These are phyloP conservation scores for Boletus rufocinnamomeus DNA, from an alignment of 768 basidiomycete genomes.

Conservation along the genomic window DNA sequence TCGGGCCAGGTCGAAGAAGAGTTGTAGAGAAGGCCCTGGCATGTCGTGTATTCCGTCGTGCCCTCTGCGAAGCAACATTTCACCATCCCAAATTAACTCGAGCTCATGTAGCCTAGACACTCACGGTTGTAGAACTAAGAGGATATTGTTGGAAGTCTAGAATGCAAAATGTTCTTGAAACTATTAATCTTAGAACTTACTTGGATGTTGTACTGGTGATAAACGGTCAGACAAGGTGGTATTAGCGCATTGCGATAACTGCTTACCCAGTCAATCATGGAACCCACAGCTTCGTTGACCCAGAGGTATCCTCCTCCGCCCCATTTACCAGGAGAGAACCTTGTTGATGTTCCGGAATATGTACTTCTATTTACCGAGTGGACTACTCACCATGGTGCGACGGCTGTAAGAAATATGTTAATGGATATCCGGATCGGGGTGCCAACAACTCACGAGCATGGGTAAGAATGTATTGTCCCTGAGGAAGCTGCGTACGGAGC, in stretches of 20 bases:
- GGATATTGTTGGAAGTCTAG: neutral
- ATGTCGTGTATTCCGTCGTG: slow-evolving; percentile 38
- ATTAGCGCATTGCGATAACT: neutral
- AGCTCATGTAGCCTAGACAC: neutral
- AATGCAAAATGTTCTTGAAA: neutral
- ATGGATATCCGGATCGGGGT: neutral
- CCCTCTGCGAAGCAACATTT: slow-evolving; percentile 32
- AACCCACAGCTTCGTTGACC: neutral
- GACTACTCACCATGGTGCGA: slow-evolving; percentile 8
- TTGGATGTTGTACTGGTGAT: neutral
- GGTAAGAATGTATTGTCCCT: slow-evolving; percentile 33
- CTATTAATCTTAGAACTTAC: neutral
- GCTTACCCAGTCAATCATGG: neutral
- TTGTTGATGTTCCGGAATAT: neutral
- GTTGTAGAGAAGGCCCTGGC: slow-evolving; percentile 38
- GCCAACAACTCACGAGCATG: slow-evolving; percentile 32
- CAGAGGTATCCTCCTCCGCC: neutral
- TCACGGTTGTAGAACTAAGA: slow-evolving; percentile 21
- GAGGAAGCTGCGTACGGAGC: slow-evolving; percentile 19
- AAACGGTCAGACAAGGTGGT: neutral
- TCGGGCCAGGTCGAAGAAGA: slow-evolving; percentile 43
- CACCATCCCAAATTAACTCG: neutral
- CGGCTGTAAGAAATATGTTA: neutral
- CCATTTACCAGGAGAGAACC: neutral
- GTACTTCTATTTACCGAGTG: neutral